A percentile compares a stretch with the other conserved stretches of the same genome.
Conservation (phyloP, 106 monocot genomes). For the Apostasia shenzhenica region DNA sequence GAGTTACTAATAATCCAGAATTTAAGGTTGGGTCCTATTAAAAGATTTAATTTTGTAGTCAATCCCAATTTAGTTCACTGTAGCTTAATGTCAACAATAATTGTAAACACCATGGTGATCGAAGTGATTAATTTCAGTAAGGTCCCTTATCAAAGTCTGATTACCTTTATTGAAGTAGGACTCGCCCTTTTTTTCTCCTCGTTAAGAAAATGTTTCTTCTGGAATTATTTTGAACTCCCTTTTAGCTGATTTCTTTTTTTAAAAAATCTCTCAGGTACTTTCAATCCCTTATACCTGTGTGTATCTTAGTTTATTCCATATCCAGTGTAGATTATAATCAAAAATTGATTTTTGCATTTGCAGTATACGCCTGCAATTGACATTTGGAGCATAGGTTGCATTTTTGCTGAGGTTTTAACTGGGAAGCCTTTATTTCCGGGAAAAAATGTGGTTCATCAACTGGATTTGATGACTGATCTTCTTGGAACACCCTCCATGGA, state of each 20-base stretch:
- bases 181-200: conserved; percentile 4
- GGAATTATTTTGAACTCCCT: conserved; percentile 20
- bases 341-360: conserved; percentile 11
- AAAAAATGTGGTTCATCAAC: conserved; percentile 85
- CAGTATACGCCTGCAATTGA: conserved; percentile 97
- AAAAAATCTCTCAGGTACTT: conserved; percentile 6
- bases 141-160: neutral
- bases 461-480: conserved; percentile 80
- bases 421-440: conserved; percentile 96
- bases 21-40: too few relatives aligned
- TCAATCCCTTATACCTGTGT: neutral
- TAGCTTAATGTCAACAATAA: neutral
- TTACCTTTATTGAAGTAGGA: neutral
- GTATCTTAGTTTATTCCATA: conserved; percentile 1
- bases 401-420: conserved; percentile 89
- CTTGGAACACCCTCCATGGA: conserved; percentile 86
- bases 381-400: conserved; percentile 98
- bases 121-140: neutral
- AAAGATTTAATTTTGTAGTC: too few relatives aligned
- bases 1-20: too few relatives aligned
- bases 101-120: neutral
- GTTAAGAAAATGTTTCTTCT: conserved; percentile 39
- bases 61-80: too few relatives aligned
- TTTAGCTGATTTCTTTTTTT: conserved; percentile 32
- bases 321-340: neutral